phyloP scores from a whole-genome alignment of 441 rosid species.

The Pelargonium fulgidum region DNA sequence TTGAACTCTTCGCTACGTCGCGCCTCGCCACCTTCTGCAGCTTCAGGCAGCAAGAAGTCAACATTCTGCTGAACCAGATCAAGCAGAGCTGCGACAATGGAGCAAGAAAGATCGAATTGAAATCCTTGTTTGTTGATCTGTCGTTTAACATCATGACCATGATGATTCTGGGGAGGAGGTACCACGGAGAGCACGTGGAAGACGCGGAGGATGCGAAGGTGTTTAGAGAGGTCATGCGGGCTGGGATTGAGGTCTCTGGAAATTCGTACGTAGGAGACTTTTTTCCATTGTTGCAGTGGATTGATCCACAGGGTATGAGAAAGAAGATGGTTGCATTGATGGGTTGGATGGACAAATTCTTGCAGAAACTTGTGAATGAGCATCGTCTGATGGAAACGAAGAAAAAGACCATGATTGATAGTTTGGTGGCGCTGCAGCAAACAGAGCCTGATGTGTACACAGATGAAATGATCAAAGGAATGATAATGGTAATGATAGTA shows the following conservation, averaged over 20 bases:
- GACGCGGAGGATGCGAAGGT: constrained; percentile 15
- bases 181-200: constrained; percentile 11
- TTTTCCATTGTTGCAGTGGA: constrained; percentile 16
- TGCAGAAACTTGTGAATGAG: constrained; percentile 20
- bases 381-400: neutral
- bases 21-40: neutral
- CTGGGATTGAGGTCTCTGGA: neutral
- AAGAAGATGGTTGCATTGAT: constrained; percentile 6
- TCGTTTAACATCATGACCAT: constrained; percentile 21
- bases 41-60: neutral
- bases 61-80: neutral
- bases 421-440: constrained; percentile 7
- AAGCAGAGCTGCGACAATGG: neutral
- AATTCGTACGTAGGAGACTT: constrained; percentile 7
- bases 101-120: neutral
- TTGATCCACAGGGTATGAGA: neutral
- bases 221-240: neutral
- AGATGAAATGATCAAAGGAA: constrained; percentile 17
- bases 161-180: constrained; percentile 22
- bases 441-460: constrained; percentile 16
- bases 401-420: constrained; percentile 16
- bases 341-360: constrained; percentile 7
- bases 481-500: constrained; percentile 13
- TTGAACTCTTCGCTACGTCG: too few relatives aligned
- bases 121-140: constrained; percentile 12